phyloP scores from a whole-genome alignment of 2,329 filamentous ascomycete genomes.

The Uncinocarpus reesii region DNA sequence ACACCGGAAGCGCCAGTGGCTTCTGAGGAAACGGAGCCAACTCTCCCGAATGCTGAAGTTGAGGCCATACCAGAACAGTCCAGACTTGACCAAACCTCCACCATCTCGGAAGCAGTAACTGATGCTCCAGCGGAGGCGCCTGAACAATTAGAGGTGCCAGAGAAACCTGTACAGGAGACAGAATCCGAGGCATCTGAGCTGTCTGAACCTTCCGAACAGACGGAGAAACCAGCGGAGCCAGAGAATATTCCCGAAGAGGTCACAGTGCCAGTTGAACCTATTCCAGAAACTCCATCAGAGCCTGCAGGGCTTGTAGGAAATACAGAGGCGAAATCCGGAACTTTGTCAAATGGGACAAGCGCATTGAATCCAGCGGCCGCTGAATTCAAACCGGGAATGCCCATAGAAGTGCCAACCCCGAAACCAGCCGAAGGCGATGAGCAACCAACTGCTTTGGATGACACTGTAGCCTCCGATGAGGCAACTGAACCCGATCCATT shows the following conservation, averaged over 20 bases:
- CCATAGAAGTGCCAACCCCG: not conserved
- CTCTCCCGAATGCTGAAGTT: not conserved
- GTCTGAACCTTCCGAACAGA: not conserved
- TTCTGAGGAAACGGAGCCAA: not conserved
- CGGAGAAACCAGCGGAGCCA: not conserved
- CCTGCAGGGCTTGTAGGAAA: not conserved
- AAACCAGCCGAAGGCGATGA: not conserved
- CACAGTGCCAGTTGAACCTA: not conserved
- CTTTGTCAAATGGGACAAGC: not conserved
- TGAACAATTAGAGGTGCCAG: not conserved
- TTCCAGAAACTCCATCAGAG: not conserved
- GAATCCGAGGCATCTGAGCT: not conserved
- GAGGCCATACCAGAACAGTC: not conserved
- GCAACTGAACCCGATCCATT: not conserved
- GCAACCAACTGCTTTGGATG: not conserved
- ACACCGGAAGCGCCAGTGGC: too few species aligned
- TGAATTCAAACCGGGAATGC: constrained; percentile 1
- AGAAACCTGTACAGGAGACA: not conserved
- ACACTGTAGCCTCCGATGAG: not conserved
- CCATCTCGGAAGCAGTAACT: not conserved
- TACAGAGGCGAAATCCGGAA: not conserved
- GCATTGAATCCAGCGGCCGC: constrained; percentile 2
- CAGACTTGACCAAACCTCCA: too few species aligned
- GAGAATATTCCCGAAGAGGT: not conserved
- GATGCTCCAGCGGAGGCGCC: not conserved